phyloP scores from a whole-genome alignment of 352 stramenopile genomes.

The Phytophthora foliorum region DNA sequence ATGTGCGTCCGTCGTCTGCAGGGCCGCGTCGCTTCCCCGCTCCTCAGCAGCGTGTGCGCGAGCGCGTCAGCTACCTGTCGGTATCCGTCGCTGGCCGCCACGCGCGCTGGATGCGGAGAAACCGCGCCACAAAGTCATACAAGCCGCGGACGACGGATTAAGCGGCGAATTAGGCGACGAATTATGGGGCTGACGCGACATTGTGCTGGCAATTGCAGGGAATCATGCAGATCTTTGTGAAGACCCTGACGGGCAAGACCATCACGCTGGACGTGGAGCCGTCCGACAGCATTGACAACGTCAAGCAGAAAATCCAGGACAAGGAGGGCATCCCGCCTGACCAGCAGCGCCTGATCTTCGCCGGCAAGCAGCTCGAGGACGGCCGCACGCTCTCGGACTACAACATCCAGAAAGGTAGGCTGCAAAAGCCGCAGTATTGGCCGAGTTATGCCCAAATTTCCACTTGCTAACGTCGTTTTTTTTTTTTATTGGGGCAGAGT shows the following conservation, averaged over 20 bases:
- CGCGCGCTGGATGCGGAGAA: conserved; percentile 10
- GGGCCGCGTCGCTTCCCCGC: background rate
- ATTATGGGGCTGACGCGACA: conserved; percentile 25
- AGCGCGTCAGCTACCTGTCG: background rate
- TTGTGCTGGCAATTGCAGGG: conserved; percentile 23
- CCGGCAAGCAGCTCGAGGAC: conserved; percentile 99
- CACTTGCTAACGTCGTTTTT: conserved; percentile 8
- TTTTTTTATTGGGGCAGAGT: conserved; percentile 85
- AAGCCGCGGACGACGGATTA: conserved; percentile 9
- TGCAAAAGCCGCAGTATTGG: background rate
- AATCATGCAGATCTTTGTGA: conserved; percentile 98
- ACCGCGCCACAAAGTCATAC: conserved; percentile 7
- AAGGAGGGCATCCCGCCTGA: conserved; percentile 99
- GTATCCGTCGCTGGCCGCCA: background rate
- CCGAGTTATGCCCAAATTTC: background rate
- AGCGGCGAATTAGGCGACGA: conserved; percentile 6
- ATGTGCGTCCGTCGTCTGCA: conserved; percentile 18
- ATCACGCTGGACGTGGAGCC: conserved; percentile 98
- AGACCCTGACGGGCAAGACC: conserved; percentile 98
- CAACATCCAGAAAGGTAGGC: conserved; percentile 94
- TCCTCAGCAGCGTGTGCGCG: background rate
- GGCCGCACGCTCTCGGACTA: conserved; percentile 94
- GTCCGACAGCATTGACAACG: conserved; percentile 98
- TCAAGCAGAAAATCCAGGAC: conserved; percentile 99
- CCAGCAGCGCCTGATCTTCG: conserved; percentile 99